Evolutionary conservation across 2,329 filamentous ascomycete genomes (phyloP), one percentile per base, ranked within the genome.

Genomic region (Beauveria australis): DNA sequence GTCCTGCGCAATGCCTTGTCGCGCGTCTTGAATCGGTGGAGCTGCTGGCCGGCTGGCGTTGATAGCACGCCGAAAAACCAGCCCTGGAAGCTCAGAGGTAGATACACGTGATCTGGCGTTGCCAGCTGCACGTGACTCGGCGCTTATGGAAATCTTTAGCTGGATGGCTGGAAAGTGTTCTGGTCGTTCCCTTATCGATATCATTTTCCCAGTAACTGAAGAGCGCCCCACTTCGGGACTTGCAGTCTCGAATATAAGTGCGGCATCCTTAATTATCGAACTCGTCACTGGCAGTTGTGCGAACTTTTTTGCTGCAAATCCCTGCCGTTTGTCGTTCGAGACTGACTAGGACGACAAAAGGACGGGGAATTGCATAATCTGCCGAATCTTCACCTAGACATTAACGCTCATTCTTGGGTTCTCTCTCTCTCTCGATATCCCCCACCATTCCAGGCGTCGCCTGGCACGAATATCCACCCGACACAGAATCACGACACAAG

Each of bases 11-110:
- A 58, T 61, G n/a, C 60, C 47, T 61, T 24, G 54, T 57, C 54
- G 47, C 30, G 48, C 6, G 60, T 58, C 53, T 46, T 58, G 40
- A 40, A 58, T 61, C 53, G 60, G 60, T 61, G 60, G 60, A 61
- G 60, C 60, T 61, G 60, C 48, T 41, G 28, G 44, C 60, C 53
- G 37, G 4, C 30, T 53, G 48, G 48, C 40, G 44, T 56, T 44
- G 53, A 52, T 56, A 46, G 43, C 57, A 28, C 22, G 46, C 44
- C 53, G 59, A 44, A 61, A 61, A 61, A 61, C 52, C 53, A 56
- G 26, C 24, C 18, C 19, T 22, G 19, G 14, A 22, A 30, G 41
- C 37, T 60, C 33, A 41, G 16, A 56, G 26, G 12, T 19, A 1
- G 10, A n/a, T 33, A 28, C 59, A 61, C 59, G 59, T 61, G 59